These are phyloP conservation scores for Leersia perrieri DNA, from an alignment of 176 grass and related monocot genomes.

Conservation along the genomic window DNA sequence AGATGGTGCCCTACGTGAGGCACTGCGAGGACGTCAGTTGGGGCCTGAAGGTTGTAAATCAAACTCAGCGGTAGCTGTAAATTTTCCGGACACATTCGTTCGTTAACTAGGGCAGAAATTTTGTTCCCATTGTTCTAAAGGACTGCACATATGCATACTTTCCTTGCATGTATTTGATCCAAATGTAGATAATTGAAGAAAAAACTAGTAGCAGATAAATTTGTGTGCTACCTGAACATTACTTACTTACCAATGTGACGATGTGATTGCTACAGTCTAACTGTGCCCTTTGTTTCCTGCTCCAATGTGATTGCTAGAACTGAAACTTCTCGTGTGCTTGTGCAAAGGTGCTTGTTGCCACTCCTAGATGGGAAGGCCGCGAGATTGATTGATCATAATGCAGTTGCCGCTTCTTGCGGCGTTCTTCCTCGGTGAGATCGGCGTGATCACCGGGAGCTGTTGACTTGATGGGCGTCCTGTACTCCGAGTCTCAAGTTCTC, in stretches of 20 bases:
- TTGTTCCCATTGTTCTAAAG: background rate
- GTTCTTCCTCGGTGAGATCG: background rate
- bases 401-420: background rate
- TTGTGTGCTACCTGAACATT: background rate
- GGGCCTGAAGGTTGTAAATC: slow-evolving; percentile 74
- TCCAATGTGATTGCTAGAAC: background rate
- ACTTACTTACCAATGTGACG: background rate
- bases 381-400: background rate
- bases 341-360: background rate
- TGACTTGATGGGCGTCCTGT: too few species aligned
- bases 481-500: too few species aligned
- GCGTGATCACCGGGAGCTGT: background rate
- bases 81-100: background rate
- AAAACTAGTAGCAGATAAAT: background rate
- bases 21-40: slow-evolving; percentile 73
- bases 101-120: slow-evolving; percentile 20
- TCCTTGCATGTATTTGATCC: slow-evolving; percentile 2
- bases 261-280: too few species aligned
- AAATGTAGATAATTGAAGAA: slow-evolving; percentile 34
- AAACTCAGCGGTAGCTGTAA: slow-evolving; percentile 31
- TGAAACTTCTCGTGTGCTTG: background rate
- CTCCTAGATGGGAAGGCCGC: background rate
- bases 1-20: slow-evolving; percentile 50
- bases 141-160: background rate
- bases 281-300: too few species aligned